phyloP scores from a whole-genome alignment of 768 basidiomycete genomes.

The Xanthoconium stramineum region DNA sequence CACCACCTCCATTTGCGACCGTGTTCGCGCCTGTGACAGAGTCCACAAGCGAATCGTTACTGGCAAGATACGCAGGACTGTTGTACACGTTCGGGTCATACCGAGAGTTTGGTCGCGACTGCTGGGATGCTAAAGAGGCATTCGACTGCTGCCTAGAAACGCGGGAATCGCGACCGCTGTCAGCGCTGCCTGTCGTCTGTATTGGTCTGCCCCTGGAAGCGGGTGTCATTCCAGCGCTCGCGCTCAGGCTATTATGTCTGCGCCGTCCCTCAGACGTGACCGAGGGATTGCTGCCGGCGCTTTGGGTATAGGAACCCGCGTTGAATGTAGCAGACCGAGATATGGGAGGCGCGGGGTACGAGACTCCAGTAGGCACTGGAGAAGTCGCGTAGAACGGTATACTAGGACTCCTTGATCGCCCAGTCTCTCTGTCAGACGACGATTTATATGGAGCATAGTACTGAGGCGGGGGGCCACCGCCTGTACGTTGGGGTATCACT shows the following conservation, averaged over 20 bases:
- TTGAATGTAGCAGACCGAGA: constrained; percentile 21
- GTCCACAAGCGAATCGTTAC: constrained; percentile 28
- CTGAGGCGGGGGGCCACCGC: constrained; percentile 7
- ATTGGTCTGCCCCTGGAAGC: constrained; percentile 12
- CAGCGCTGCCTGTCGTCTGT: constrained; percentile 7
- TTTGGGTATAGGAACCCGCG: neutral
- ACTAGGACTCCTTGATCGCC: constrained; percentile 18
- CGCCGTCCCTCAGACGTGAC: constrained; percentile 26
- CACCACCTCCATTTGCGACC: constrained; percentile 20
- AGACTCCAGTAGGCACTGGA: constrained; percentile 23
- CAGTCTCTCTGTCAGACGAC: constrained; percentile 21
- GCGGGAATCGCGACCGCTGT: constrained; percentile 8
- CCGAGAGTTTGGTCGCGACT: constrained; percentile 15
- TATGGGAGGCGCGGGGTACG: constrained; percentile 29
- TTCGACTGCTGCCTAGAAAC: constrained; percentile 23
- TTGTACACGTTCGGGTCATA: constrained; percentile 26
- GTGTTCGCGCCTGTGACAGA: constrained; percentile 25
- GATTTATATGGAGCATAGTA: constrained; percentile 11
- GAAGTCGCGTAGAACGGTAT: constrained; percentile 25
- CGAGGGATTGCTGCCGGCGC: constrained; percentile 15
- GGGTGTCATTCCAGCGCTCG: constrained; percentile 28
- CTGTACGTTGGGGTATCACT: constrained; percentile 19
- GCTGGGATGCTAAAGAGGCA: constrained; percentile 20
- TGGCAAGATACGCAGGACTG: constrained; percentile 24
- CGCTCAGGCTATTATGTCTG: constrained; percentile 20